Conservation (phyloP, 257 asterid genomes). For the Catharanthus roseus region DNA sequence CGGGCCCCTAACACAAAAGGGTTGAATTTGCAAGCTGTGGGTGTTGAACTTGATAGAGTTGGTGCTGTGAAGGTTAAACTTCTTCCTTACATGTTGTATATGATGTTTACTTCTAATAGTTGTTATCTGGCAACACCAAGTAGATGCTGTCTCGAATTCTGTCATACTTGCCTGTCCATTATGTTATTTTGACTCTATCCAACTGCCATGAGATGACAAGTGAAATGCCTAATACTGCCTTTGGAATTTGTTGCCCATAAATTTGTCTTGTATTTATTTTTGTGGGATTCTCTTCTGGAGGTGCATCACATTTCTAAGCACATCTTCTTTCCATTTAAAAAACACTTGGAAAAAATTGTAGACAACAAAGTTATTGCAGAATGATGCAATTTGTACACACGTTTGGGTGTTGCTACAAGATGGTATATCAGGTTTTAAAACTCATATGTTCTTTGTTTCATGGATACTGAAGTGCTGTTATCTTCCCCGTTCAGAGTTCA, state of each 20-base stretch:
- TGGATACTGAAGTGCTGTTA: not conserved
- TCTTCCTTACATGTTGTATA: constrained; percentile 5
- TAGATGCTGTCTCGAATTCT: not conserved
- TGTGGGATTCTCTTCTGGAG: not conserved
- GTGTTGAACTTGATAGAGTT: constrained; percentile 62
- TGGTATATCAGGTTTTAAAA: not conserved
- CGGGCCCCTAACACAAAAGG: constrained; percentile 88
- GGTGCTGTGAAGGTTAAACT: constrained; percentile 72
- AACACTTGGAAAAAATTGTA: not conserved
- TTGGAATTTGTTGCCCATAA: not conserved
- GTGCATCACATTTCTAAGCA: not conserved
- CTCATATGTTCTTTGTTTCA: not conserved
- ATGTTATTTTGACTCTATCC: not conserved
- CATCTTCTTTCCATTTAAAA: not conserved
- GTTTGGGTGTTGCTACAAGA: not conserved
- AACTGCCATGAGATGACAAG: not conserved
- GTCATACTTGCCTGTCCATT: not conserved
- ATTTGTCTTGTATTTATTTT: not conserved
- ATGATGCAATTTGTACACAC: not conserved
- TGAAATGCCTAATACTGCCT: not conserved
- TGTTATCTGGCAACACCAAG: not conserved
- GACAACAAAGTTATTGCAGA: not conserved
- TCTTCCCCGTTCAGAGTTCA: not conserved
- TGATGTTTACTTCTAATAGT: constrained; percentile 3
- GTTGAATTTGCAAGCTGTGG: constrained; percentile 79